A percentile compares a stretch with the other conserved stretches of the same genome.
phyloP scores from a whole-genome alignment of 257 asterid genomes.

The Gentiana straminea region DNA sequence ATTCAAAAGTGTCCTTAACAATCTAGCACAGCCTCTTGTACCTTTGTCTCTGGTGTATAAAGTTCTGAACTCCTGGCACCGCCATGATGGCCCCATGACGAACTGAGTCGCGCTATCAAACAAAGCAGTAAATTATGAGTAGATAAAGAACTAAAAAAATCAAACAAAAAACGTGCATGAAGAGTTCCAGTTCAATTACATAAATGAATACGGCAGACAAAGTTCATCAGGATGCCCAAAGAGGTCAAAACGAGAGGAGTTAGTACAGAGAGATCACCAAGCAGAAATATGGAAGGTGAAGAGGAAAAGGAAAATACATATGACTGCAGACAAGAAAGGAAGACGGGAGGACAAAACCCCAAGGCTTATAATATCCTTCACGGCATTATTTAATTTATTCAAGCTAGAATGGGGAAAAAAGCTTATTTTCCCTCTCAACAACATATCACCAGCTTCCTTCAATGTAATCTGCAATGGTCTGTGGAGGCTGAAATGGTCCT shows the following conservation, averaged over 20 bases:
- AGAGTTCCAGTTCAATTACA: neutral
- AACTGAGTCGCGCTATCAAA: conserved; percentile 18
- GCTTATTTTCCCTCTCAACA: too few species aligned
- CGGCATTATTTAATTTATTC: too few species aligned
- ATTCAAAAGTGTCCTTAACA: too few species aligned
- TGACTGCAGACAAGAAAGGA: too few species aligned
- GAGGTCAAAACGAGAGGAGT: neutral
- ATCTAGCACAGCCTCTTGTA: conserved; percentile 8
- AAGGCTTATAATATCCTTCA: too few species aligned
- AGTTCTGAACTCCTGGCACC: conserved; percentile 21
- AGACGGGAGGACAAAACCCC: too few species aligned
- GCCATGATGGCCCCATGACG: conserved; percentile 35
- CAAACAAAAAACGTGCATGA: neutral
- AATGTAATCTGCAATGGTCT: too few species aligned
- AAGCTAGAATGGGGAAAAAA: too few species aligned
- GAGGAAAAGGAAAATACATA: too few species aligned
- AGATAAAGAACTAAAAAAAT: neutral
- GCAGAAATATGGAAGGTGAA: too few species aligned
- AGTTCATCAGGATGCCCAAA: neutral
- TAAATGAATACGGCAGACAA: neutral
- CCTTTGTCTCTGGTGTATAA: conserved; percentile 35
- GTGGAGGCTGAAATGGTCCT: too few species aligned
- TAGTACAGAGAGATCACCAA: neutral
- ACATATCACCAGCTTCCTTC: too few species aligned
- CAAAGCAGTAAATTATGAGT: neutral